A percentile compares a stretch with the other conserved stretches of the same genome.
Evolutionary conservation across 208 protist species (phyloP).

Genomic region (Kentomonas sorsogonicus): DNA sequence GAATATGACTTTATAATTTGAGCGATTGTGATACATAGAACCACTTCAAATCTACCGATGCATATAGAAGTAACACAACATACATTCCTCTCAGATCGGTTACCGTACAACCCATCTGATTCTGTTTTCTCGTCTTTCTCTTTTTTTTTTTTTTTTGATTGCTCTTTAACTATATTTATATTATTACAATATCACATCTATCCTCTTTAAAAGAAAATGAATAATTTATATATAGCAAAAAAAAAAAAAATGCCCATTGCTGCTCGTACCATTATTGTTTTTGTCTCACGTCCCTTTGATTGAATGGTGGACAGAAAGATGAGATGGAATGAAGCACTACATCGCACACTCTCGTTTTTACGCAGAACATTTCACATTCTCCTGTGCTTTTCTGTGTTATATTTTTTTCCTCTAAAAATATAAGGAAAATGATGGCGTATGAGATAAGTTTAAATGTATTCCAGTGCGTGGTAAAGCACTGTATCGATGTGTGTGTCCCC

Average conservation of each 20-base stretch:
- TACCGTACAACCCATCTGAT: neutral
- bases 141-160: neutral
- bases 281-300: slow-evolving; percentile 5
- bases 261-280: neutral
- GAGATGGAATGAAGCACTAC: neutral
- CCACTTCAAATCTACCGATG: neutral
- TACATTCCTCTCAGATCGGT: no score
- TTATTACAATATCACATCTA: neutral
- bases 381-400: slow-evolving; percentile 8
- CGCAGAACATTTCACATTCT: neutral
- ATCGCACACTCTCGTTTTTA: neutral
- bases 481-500: neutral
- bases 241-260: slow-evolving; percentile 10
- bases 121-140: slow-evolving; percentile 5
- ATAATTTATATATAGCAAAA: slow-evolving; percentile 9
- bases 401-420: slow-evolving; percentile 11
- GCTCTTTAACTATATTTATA: neutral
- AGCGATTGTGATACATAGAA: slow-evolving; percentile 1
- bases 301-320: slow-evolving; percentile 1
- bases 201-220: slow-evolving; percentile 1
- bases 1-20: neutral
- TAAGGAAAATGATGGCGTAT: neutral
- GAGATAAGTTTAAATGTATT: neutral
- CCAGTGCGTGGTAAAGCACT: neutral
- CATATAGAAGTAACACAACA: neutral